These are phyloP conservation scores for Xylaria castorea DNA, from an alignment of 495 filamentous ascomycete genomes.

Conservation along the genomic window DNA sequence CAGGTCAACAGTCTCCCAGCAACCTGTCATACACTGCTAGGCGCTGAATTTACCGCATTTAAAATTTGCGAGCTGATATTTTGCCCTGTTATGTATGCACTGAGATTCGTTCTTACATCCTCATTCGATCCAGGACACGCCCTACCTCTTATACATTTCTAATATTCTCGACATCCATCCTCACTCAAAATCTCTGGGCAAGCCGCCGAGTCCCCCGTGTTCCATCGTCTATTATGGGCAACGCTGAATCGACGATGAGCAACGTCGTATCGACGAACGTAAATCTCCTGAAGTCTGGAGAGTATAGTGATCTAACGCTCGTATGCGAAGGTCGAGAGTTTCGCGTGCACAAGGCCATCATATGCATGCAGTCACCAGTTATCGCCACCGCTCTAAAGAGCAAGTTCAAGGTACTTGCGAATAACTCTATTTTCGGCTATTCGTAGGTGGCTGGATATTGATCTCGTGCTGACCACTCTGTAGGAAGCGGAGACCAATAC, in stretches of 20 bases:
- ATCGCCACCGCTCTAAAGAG: constrained; percentile 6
- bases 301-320: neutral
- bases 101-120: neutral
- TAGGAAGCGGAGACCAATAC: constrained; percentile 9
- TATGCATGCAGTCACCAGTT: neutral
- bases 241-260: neutral
- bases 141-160: neutral
- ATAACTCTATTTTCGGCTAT: neutral
- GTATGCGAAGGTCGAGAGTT: neutral
- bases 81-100: neutral
- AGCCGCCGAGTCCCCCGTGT: neutral
- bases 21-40: too few species aligned
- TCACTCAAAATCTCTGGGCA: neutral
- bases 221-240: neutral
- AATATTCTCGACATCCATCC: neutral
- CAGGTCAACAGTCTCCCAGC: too few species aligned
- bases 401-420: neutral
- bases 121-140: neutral
- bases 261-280: neutral
- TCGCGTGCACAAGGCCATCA: neutral
- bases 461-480: neutral
- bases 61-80: too few species aligned
- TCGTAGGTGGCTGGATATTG: neutral
- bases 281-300: neutral
- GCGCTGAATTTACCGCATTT: too few species aligned